Conservation (phyloP, 805 yeast genomes). For the Metschnikowia picachoensis region DNA sequence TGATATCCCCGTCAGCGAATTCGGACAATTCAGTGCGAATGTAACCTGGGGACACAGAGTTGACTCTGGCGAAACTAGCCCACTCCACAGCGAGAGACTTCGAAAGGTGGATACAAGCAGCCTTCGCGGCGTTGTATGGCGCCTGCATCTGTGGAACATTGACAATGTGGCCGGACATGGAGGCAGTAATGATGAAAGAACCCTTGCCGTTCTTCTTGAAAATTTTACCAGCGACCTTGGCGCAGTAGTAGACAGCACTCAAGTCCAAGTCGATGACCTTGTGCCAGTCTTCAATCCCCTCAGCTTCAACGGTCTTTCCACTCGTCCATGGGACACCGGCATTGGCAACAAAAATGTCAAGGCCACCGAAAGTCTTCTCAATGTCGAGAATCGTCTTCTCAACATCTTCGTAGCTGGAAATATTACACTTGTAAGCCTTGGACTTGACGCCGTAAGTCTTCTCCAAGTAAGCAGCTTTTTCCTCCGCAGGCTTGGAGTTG, state of each 20-base stretch:
- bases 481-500: slow-evolving; percentile 59
- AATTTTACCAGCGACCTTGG: slow-evolving; percentile 39
- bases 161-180: slow-evolving; percentile 47
- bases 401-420: slow-evolving; percentile 48
- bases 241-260: slow-evolving; percentile 42
- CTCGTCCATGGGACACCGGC: slow-evolving; percentile 87
- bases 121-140: slow-evolving; percentile 46
- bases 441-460: slow-evolving; percentile 55
- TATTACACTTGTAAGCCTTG: slow-evolving; percentile 63
- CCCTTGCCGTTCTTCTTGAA: slow-evolving; percentile 39
- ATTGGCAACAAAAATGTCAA: slow-evolving; percentile 83
- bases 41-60: slow-evolving; percentile 43
- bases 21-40: slow-evolving; percentile 38
- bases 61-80: slow-evolving; percentile 45
- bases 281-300: slow-evolving; percentile 33
- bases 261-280: slow-evolving; percentile 38
- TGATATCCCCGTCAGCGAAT: slow-evolving; percentile 31
- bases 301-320: slow-evolving; percentile 29
- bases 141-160: slow-evolving; percentile 45
- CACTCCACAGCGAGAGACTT: slow-evolving; percentile 45
- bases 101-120: slow-evolving; percentile 41
- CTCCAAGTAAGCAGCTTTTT: slow-evolving; percentile 41
- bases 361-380: slow-evolving; percentile 67
- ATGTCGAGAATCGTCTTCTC: slow-evolving; percentile 47
- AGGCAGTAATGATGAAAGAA: slow-evolving; percentile 43